These are phyloP conservation scores for Cytospora schulzeri DNA, from an alignment of 2,329 filamentous ascomycete species.

Conservation along the genomic window DNA sequence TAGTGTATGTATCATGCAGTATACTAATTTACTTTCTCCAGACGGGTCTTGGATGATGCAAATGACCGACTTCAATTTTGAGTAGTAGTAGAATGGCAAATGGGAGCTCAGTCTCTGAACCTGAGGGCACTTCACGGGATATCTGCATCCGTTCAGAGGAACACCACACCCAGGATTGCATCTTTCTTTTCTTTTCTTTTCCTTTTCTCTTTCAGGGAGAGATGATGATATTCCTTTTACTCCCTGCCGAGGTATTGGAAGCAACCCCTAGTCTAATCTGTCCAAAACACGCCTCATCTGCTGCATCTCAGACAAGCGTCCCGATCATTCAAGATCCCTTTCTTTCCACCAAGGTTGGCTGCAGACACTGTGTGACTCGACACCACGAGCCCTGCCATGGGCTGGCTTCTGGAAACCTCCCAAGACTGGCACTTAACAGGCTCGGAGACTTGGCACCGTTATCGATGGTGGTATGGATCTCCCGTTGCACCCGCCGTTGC, in stretches of 20 bases:
- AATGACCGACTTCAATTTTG: neutral
- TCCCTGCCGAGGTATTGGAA: conserved; percentile 16
- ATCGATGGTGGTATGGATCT: neutral
- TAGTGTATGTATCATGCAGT: neutral
- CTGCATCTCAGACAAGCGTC: conserved; percentile 10
- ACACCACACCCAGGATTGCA: neutral
- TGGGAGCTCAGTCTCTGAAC: neutral
- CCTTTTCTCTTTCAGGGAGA: neutral
- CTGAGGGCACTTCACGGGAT: neutral
- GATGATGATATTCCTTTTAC: conserved; percentile 13
- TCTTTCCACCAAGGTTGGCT: neutral
- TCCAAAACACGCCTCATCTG: conserved; percentile 23
- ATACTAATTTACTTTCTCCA: neutral
- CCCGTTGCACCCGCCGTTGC: neutral
- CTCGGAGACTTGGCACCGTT: conserved; percentile 16
- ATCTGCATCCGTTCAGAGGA: conserved; percentile 2
- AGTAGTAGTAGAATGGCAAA: neutral
- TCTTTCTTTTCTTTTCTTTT: neutral
- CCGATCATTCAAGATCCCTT: conserved; percentile 11
- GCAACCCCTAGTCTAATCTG: conserved; percentile 16
- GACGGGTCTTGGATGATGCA: neutral
- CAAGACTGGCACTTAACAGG: neutral
- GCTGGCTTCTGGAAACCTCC: neutral
- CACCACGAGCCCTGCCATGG: neutral
- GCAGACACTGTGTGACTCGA: conserved; percentile 25